Evolutionary conservation across 192 early-diverging fungal genomes (phyloP).

Genomic region (Phlyctochytrium planicorne): DNA sequence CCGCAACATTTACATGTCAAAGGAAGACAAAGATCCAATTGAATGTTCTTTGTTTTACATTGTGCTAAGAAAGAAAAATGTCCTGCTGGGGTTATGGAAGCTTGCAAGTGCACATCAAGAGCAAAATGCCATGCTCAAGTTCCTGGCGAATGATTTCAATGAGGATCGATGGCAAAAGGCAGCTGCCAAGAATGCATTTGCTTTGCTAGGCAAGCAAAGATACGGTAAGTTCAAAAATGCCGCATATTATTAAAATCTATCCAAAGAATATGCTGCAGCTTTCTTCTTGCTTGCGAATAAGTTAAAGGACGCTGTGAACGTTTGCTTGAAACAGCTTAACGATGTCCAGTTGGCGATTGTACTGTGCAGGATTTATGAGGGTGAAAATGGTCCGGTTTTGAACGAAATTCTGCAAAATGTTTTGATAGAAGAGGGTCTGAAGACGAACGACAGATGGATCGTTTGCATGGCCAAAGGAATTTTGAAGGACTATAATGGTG

Average conservation of each 20-base stretch:
- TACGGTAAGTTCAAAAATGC: conserved; percentile 57
- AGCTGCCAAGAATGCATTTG: conserved; percentile 98
- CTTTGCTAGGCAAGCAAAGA: conserved; percentile 90
- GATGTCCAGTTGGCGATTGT: conserved; percentile 92
- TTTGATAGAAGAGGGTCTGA: conserved; percentile 56
- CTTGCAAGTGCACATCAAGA: conserved; percentile 80
- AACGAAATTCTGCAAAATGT: conserved; percentile 37
- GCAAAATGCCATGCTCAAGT: conserved; percentile 82
- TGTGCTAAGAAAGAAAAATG: conserved; percentile 84
- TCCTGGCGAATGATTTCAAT: conserved; percentile 90
- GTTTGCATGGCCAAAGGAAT: conserved; percentile 55
- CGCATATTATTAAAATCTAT: conserved; percentile 8
- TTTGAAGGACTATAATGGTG: conserved; percentile 55
- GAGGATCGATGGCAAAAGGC: conserved; percentile 88
- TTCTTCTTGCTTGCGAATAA: conserved; percentile 92
- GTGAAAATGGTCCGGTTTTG: conserved; percentile 40
- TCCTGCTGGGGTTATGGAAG: conserved; percentile 89
- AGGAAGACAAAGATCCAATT: conserved; percentile 80
- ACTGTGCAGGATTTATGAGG: conserved; percentile 89
- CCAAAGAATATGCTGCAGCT: conserved; percentile 86
- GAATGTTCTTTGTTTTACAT: conserved; percentile 87
- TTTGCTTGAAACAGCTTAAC: conserved; percentile 87
- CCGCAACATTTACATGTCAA: conserved; percentile 77
- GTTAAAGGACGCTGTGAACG: conserved; percentile 86
- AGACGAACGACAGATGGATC: conserved; percentile 67